Conservation (phyloP, 73 alveolate genomes). For the Symbiodinium natans region DNA sequence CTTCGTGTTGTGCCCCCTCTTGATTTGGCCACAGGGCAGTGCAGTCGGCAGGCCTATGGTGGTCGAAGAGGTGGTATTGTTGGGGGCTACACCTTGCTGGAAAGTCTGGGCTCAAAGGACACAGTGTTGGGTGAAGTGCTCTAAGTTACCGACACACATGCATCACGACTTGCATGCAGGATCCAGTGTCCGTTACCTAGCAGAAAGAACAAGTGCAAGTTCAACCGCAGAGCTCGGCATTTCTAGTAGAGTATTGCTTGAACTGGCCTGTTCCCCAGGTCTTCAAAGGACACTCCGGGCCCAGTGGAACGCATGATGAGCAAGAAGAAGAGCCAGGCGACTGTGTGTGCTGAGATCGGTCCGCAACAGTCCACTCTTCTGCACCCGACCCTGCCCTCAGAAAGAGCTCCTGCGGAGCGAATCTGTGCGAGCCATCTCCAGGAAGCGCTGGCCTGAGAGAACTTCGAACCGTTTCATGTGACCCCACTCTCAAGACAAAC, state of each 20-base stretch:
- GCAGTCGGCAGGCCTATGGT: constrained; percentile 56
- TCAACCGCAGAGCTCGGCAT: neutral
- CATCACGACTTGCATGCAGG: neutral
- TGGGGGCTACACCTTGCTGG: constrained; percentile 75
- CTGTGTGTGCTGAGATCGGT: neutral
- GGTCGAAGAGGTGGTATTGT: constrained; percentile 75
- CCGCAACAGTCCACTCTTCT: neutral
- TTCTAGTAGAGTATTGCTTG: neutral
- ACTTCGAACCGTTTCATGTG: no score
- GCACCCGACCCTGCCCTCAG: neutral
- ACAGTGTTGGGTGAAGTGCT: no score
- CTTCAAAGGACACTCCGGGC: neutral
- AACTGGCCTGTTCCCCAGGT: neutral
- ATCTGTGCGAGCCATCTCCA: constrained; percentile 32
- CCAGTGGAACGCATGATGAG: neutral
- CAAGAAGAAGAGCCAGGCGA: constrained; percentile 7
- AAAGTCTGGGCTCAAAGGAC: constrained; percentile 86
- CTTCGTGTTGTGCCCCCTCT: no score
- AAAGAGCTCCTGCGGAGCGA: constrained; percentile 56
- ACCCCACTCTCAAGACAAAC: neutral
- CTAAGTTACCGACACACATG: no score
- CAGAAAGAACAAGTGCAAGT: no score
- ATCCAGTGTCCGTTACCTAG: neutral
- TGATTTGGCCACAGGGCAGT: no score
- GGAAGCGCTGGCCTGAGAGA: constrained; percentile 26